These are phyloP conservation scores for Tolypocladium pustulatum DNA, from an alignment of 2,329 filamentous ascomycete species.

Conservation along the genomic window DNA sequence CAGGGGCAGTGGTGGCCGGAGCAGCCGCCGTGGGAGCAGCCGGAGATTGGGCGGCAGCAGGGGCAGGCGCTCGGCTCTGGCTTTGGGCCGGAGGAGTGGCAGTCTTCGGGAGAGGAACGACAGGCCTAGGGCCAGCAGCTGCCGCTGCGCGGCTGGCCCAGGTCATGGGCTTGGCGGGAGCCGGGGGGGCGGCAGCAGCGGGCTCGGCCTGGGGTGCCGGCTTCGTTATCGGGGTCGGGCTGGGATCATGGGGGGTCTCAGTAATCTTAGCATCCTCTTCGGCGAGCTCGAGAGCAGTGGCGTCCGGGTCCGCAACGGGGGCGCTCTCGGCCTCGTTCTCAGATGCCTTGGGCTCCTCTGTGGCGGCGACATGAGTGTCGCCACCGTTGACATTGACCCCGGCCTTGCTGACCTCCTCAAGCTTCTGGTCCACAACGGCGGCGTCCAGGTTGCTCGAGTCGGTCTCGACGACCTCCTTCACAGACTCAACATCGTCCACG, in stretches of 20 bases:
- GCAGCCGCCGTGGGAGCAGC: conserved; percentile 26
- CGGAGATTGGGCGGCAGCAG: conserved; percentile 29
- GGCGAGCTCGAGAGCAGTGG: conserved; percentile 40
- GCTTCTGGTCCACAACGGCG: conserved; percentile 60
- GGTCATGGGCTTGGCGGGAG: conserved; percentile 50
- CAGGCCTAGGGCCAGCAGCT: conserved; percentile 42
- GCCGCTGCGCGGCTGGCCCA: conserved; percentile 65
- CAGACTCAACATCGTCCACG: conserved; percentile 17
- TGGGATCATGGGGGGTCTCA: conserved; percentile 58
- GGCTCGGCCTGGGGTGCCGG: conserved; percentile 39
- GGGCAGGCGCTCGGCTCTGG: conserved; percentile 38
- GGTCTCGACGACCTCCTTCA: conserved; percentile 25
- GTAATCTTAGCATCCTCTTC: conserved; percentile 44
- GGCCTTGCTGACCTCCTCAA: conserved; percentile 49
- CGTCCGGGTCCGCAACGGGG: conserved; percentile 32
- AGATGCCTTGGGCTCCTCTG: conserved; percentile 25
- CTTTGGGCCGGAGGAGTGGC: conserved; percentile 36
- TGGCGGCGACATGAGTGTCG: conserved; percentile 17
- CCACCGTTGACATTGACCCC: conserved; percentile 20
- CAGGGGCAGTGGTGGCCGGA: conserved; percentile 18
- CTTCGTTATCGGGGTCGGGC: conserved; percentile 39
- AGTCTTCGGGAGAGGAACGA: conserved; percentile 47
- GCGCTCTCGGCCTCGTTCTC: conserved; percentile 24
- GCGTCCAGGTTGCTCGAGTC: conserved; percentile 26
- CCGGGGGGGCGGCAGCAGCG: conserved; percentile 32